Conservation (phyloP, 345 rosid genomes). For the Trapa incisa region DNA sequence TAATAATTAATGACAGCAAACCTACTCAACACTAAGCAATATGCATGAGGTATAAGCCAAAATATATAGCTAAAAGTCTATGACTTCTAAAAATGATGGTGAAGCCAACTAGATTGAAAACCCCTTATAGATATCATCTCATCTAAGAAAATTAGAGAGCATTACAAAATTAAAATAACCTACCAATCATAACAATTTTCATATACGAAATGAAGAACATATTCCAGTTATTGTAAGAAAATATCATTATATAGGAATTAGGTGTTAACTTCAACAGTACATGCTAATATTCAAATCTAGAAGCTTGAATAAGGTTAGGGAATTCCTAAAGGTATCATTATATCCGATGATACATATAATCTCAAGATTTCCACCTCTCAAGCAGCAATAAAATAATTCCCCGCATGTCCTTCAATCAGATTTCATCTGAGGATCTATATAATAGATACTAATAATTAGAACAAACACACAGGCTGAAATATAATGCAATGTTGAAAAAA, state of each 20-base stretch:
- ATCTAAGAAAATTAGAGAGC: not conserved
- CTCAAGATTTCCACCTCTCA: not conserved
- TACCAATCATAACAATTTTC: not conserved
- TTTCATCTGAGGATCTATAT: not conserved
- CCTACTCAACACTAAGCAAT: not conserved
- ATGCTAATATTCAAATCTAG: not conserved
- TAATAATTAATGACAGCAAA: conserved; percentile 1
- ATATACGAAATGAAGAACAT: not conserved
- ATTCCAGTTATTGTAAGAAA: not conserved
- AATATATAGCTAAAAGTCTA: not conserved
- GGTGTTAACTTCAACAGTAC: not conserved
- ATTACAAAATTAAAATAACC: too few relatives aligned
- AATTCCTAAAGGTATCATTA: not conserved
- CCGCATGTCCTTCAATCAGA: not conserved
- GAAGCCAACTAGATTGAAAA: too few relatives aligned
- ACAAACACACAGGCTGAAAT: not conserved
- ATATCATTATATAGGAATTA: too few relatives aligned
- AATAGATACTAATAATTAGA: not conserved
- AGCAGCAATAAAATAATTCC: not conserved
- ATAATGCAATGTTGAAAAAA: not conserved
- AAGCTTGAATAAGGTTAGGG: not conserved
- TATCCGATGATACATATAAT: not conserved
- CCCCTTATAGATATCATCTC: not conserved
- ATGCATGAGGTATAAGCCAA: not conserved
- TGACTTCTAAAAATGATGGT: too few relatives aligned